Evolutionary conservation across 495 filamentous ascomycete genomes (phyloP).

Genomic region (Thermochaetoides thermophila): DNA sequence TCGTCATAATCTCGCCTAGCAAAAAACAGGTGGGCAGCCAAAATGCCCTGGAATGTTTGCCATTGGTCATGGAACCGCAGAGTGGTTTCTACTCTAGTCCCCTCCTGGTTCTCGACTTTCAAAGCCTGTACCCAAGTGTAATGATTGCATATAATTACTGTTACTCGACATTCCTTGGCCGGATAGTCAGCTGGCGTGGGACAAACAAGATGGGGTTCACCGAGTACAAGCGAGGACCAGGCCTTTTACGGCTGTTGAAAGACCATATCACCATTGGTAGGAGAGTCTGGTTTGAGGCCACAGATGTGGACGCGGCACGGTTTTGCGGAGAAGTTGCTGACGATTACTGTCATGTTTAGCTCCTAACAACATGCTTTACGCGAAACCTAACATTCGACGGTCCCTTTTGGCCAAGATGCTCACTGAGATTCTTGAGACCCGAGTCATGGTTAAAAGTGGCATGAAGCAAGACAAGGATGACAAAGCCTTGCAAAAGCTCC

Average conservation of each 20-base stretch:
- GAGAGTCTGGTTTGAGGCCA: too few species aligned
- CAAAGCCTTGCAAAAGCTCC: slow-evolving; percentile 65
- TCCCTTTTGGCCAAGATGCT: slow-evolving; percentile 94
- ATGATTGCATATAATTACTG: slow-evolving; percentile 99
- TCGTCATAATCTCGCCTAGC: slow-evolving; percentile 76
- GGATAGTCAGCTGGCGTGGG: slow-evolving; percentile 71
- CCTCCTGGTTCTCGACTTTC: slow-evolving; percentile 84
- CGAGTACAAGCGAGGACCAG: slow-evolving; percentile 60
- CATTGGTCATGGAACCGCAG: slow-evolving; percentile 94
- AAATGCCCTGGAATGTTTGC: slow-evolving; percentile 89
- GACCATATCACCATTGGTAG: slow-evolving; percentile 86
- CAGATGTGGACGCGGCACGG: too few species aligned
- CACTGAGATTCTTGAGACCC: slow-evolving; percentile 86
- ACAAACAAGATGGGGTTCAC: slow-evolving; percentile 90
- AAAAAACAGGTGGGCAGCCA: slow-evolving; percentile 84
- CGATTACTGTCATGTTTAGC: too few species aligned
- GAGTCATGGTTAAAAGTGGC: slow-evolving; percentile 94
- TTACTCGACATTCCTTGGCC: slow-evolving; percentile 90
- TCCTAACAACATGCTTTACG: slow-evolving; percentile 94
- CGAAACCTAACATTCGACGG: slow-evolving; percentile 70
- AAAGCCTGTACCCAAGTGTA: slow-evolving; percentile 88
- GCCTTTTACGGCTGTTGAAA: slow-evolving; percentile 63
- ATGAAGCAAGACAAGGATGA: slow-evolving; percentile 95
- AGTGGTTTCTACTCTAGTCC: slow-evolving; percentile 89
- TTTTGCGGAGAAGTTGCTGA: too few species aligned